Evolutionary conservation across 208 protist genomes (phyloP), one percentile per base, ranked within the genome.

Genomic region (Vickermania spadyakhi): DNA sequence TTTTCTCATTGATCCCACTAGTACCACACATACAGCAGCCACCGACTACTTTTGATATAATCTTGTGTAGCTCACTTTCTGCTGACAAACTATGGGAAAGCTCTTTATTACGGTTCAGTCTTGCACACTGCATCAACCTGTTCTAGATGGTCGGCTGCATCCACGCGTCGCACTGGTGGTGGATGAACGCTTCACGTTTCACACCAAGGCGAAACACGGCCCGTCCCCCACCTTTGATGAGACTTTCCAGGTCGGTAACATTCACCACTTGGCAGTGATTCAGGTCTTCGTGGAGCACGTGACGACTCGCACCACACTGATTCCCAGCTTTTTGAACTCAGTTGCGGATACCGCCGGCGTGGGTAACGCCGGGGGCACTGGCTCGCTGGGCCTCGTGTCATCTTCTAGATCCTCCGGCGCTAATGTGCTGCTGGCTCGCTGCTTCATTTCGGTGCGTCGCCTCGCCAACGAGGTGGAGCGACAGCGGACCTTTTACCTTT

Each of bases 211-310:
- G 0, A 71, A 76, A 41, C 75, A 79, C 60, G 36, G 23, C 0
- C 66, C 79, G 3, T 45, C 11, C 18, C 11, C 36, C 11, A 18
- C 49, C 13, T 94, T 77, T 59, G 60, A 79, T 31, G 81, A 90
- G n/a, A 79, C 66, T 23, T 94, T 94, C 51, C 55, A 75, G 23
- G 78, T 91, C 0, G 82, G 74, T 57, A 90, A 90, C 64, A 91
- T 82, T 13, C 81, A 94, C 57, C 79, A 77, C 31, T 61, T 90
- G 11, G 82, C 88, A 13, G 66, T 84, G 29, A 70, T 94, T 52
- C 75, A 91, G 59, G 56, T 91, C 0, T 63, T 64, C 1, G 73
- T 86, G 22, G 87, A 85, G 58, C 64, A 86, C 64, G 70, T 74
- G 14, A 58, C 66, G 41, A 63, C 80, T 56, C 56, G 70, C 11